phyloP scores from a whole-genome alignment of 371 early-diverging fungal species.

The Apophysomyces sp. region DNA sequence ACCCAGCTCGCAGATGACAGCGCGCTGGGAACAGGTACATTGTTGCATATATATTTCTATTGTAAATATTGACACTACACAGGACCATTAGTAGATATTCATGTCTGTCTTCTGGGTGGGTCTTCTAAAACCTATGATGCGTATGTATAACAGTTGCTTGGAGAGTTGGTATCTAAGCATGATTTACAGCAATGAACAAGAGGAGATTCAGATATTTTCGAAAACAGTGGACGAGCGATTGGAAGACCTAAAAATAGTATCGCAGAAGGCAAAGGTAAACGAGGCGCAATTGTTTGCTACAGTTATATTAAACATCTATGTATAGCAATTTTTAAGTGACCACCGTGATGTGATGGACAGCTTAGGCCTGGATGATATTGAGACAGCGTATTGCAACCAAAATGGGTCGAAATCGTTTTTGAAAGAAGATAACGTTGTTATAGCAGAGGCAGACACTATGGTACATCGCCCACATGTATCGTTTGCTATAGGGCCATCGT shows the following conservation, averaged over 20 bases:
- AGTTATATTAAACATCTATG: background rate
- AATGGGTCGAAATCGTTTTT: slow-evolving; percentile 2
- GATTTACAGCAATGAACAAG: background rate
- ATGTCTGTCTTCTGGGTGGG: slow-evolving; percentile 31
- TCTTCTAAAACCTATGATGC: slow-evolving; percentile 6
- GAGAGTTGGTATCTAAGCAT: background rate
- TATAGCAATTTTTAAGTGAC: slow-evolving; percentile 16
- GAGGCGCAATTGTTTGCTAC: background rate
- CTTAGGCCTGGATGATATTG: slow-evolving; percentile 14
- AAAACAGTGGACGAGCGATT: slow-evolving; percentile 8
- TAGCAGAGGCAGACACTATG: background rate
- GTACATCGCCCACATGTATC: slow-evolving; percentile 1
- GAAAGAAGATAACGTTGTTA: slow-evolving; percentile 1
- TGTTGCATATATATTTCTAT: background rate
- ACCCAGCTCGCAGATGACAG: slow-evolving; percentile 11
- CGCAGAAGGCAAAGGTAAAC: slow-evolving; percentile 17
- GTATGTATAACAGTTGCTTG: background rate
- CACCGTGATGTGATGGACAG: slow-evolving; percentile 11
- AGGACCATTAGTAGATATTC: slow-evolving; percentile 33
- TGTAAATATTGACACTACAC: background rate
- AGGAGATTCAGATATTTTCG: slow-evolving; percentile 5
- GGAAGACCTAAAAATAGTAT: slow-evolving; percentile 5
- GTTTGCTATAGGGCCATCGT: background rate
- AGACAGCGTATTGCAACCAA: background rate
- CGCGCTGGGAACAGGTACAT: slow-evolving; percentile 11